Conservation (phyloP, 2,329 filamentous ascomycete species). For the Tolypocladium nubicola region DNA sequence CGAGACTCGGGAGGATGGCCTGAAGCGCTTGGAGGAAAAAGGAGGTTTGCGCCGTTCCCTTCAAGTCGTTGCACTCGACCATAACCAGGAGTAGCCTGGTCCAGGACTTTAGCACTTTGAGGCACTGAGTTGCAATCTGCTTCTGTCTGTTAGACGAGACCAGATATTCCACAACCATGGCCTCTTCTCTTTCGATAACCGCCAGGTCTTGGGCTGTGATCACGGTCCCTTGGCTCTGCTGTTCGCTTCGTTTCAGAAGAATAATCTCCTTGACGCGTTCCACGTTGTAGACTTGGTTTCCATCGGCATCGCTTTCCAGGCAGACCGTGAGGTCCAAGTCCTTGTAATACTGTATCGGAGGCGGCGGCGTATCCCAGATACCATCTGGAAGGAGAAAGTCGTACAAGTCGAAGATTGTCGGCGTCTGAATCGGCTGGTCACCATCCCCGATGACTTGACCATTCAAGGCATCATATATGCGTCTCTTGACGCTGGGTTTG, state of each 20-base stretch:
- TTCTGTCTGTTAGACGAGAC: conserved; percentile 52
- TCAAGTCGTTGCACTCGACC: conserved; percentile 72
- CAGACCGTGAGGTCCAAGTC: conserved; percentile 60
- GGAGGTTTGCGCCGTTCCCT: conserved; percentile 57
- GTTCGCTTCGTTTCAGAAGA: conserved; percentile 55
- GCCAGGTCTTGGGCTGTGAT: conserved; percentile 37
- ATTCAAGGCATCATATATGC: conserved; percentile 63
- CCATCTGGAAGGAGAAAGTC: conserved; percentile 62
- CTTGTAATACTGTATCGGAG: conserved; percentile 47
- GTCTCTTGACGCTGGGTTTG: conserved; percentile 58
- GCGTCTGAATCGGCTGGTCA: conserved; percentile 54
- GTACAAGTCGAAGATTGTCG: conserved; percentile 82
- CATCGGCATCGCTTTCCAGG: conserved; percentile 47
- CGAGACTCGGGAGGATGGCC: conserved; percentile 77
- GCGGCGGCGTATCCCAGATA: conserved; percentile 39
- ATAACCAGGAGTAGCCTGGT: conserved; percentile 74
- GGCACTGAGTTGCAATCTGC: conserved; percentile 44
- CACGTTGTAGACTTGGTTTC: conserved; percentile 53
- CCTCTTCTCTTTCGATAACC: conserved; percentile 47
- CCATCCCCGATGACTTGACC: conserved; percentile 61
- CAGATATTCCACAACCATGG: conserved; percentile 49
- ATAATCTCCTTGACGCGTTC: conserved; percentile 65
- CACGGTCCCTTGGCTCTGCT: conserved; percentile 37
- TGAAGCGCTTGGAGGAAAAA: conserved; percentile 84
- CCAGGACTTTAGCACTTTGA: conserved; percentile 71